Conservation (phyloP, 1,284 basidiomycete species). For the Earliella scabrosa region DNA sequence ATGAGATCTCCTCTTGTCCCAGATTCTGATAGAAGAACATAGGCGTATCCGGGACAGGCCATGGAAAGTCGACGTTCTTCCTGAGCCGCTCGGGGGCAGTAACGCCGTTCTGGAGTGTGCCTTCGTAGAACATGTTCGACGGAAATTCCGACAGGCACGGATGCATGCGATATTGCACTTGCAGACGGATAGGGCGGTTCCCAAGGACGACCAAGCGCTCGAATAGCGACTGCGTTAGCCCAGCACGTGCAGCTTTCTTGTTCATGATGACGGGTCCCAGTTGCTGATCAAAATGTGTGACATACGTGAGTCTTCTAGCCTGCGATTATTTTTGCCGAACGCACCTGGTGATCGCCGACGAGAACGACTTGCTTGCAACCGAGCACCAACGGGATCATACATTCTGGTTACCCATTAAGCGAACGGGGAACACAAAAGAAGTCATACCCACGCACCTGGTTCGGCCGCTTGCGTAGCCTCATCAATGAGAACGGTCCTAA, state of each 20-base stretch:
- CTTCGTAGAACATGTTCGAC: conserved; percentile 99
- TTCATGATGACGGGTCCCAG: conserved; percentile 99
- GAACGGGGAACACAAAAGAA: not conserved
- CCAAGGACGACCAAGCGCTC: conserved; percentile 95
- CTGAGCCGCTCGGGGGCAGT: conserved; percentile 96
- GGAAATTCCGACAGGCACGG: conserved; percentile 99
- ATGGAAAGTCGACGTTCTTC: conserved; percentile 99
- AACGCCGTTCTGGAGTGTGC: conserved; percentile 98
- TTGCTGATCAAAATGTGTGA: conserved; percentile 74
- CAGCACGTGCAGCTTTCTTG: conserved; percentile 98
- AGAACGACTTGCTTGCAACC: conserved; percentile 99
- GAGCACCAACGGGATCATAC: conserved; percentile 98
- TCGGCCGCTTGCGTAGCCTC: conserved; percentile 99
- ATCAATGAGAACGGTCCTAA: conserved; percentile 97
- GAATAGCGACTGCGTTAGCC: conserved; percentile 96
- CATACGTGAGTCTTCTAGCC: conserved; percentile 15
- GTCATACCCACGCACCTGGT: conserved; percentile 67
- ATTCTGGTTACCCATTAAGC: conserved; percentile 60
- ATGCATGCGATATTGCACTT: conserved; percentile 99
- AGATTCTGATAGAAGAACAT: conserved; percentile 99
- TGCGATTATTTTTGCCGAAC: conserved; percentile 18
- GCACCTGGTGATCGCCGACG: conserved; percentile 92
- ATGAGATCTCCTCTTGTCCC: conserved; percentile 98
- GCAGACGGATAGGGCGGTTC: conserved; percentile 96
- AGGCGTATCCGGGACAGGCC: conserved; percentile 96